These are phyloP conservation scores for Daldinia sp. DNA, from an alignment of 2,329 filamentous ascomycete species.

Conservation along the genomic window DNA sequence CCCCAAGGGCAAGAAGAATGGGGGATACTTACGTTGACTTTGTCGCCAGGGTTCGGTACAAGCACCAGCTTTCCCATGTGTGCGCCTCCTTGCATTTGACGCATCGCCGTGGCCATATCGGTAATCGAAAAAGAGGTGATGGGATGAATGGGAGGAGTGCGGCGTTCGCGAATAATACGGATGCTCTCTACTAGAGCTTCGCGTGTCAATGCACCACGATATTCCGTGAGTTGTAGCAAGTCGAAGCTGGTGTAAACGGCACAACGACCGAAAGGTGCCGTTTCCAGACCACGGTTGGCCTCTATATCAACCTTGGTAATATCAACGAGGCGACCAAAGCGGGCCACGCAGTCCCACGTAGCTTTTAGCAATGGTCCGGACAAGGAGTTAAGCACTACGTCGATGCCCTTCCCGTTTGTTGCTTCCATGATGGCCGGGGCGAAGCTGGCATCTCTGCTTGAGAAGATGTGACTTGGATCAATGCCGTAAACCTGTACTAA, in stretches of 20 bases:
- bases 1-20: not conserved
- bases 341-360: conserved; percentile 12
- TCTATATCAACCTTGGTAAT: conserved; percentile 32
- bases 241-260: not conserved
- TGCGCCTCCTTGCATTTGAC: conserved; percentile 50
- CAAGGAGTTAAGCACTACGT: conserved; percentile 37
- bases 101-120: conserved; percentile 48
- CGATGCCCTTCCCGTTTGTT: conserved; percentile 30
- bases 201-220: not conserved
- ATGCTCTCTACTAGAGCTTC: conserved; percentile 4
- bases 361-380: conserved; percentile 23
- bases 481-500: conserved; percentile 24
- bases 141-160: conserved; percentile 33
- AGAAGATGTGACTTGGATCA: conserved; percentile 28
- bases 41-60: conserved; percentile 1
- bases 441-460: conserved; percentile 30
- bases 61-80: conserved; percentile 53
- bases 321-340: conserved; percentile 29
- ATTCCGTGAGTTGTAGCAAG: not conserved
- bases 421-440: conserved; percentile 3
- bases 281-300: conserved; percentile 6
- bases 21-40: conserved; percentile 13
- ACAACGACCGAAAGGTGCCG: conserved; percentile 11
- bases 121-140: conserved; percentile 38
- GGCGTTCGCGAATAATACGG: not conserved